Base-by-base conservation (phyloP, 2,329 filamentous ascomycete genomes). In the Colletotrichum horii region DNA sequence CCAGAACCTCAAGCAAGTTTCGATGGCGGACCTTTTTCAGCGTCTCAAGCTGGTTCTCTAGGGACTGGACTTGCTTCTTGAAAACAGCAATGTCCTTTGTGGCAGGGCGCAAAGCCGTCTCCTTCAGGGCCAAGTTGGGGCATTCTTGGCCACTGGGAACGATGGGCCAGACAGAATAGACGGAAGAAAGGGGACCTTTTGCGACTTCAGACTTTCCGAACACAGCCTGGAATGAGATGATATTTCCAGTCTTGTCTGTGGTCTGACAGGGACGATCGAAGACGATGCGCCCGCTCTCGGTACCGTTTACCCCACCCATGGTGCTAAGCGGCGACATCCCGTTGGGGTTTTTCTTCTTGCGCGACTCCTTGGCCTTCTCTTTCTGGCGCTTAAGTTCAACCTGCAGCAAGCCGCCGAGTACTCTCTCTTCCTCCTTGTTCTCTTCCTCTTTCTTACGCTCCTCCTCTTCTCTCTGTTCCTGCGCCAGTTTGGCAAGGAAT, bases 1-100 rank as follows among this genome's bases (percentile, higher is more conserved):
- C 95, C 73, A 98, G 88, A 48, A 98, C 88, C 66, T 94, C 92
- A 58, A 97, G 89, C 15, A 98, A 86, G 80, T 96, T 95, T 28
- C 91, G 89, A 82, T 98, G 95, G 6, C 91, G 91, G 52, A 97
- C 86, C 78, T 90, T 91, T 83, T 95, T 97, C 67, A 97, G 86
- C 12, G 91, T 88, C 78, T 96, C 94, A 43, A 99, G 88, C 75
- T 94, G 91, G 55, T 91, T 90, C 83, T 98, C 96, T 28, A 98
- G 90, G 9, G 89, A 89, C 80, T 95, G 93, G 67, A 98, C 88
- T 77, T 94, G 91, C 82, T 94, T 93, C 80, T 96, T 96, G 81
- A 95, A 92, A 22, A 92, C 89, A 30, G 91, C 87, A 3, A 87
- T 83, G 64, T 94, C 92, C 66, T 90, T 90, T 5, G 87, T 87